A percentile compares a stretch with the other conserved stretches of the same genome.
Evolutionary conservation across 495 filamentous ascomycete genomes (phyloP).

Genomic region (Lophium mytilinum): DNA sequence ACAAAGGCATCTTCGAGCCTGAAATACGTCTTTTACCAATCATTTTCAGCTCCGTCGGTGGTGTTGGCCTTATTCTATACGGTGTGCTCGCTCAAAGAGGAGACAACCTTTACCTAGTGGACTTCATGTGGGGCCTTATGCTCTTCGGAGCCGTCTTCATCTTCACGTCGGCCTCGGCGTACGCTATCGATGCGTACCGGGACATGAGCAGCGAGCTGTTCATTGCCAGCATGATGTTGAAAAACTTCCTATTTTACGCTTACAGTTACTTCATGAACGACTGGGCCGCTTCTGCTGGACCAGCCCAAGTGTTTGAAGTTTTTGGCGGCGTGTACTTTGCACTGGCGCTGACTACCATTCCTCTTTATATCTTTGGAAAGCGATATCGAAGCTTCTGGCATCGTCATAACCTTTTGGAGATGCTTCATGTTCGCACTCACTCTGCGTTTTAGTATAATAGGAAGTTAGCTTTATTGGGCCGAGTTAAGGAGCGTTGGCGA

Average conservation of each 20-base stretch:
- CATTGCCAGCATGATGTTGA: conserved; percentile 26
- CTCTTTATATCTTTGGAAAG: conserved; percentile 24
- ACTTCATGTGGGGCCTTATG: neutral
- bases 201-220: conserved; percentile 22
- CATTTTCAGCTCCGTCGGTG: conserved; percentile 4
- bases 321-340: conserved; percentile 16
- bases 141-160: conserved; percentile 16
- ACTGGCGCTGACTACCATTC: conserved; percentile 10
- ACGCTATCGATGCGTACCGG: conserved; percentile 23
- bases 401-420: conserved; percentile 22
- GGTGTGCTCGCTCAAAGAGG: too few relatives aligned
- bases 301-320: conserved; percentile 17
- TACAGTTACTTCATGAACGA: conserved; percentile 25
- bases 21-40: conserved; percentile 20
- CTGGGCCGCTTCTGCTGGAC: conserved; percentile 16
- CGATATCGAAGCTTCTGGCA: conserved; percentile 25
- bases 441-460: too few relatives aligned
- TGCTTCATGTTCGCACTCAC: conserved; percentile 18
- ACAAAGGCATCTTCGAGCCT: conserved; percentile 21
- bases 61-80: conserved; percentile 14
- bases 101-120: too few relatives aligned
- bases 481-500: too few relatives aligned
- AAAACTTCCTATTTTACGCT: conserved; percentile 24
- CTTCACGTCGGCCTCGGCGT: conserved; percentile 7
- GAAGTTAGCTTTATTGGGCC: too few relatives aligned